Base-by-base conservation (phyloP, 805 yeast genomes). In the Grigorovia yakushimaensis region DNA sequence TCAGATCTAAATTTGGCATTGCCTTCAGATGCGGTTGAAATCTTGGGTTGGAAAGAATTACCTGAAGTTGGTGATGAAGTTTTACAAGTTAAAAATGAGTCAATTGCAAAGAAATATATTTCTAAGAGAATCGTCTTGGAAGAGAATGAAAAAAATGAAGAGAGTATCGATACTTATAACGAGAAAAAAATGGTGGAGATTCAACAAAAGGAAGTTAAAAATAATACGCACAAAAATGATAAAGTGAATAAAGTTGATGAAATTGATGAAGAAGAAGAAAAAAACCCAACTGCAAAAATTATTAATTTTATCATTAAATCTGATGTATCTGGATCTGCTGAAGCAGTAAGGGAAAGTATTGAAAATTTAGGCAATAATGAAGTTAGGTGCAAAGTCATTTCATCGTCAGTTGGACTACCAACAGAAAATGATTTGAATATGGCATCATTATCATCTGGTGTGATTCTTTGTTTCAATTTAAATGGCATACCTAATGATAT, bases 271-370 rank as follows among this genome's bases (percentile, higher is more conserved):
- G 56, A 40, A n/a, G 54, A 52, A 11, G 67, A 60, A 8, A 56
- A 55, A 3, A 55, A 56, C 3, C 50, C 47, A 20, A 49, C 38
- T 39, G 58, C 60, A 5, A 55, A 54, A 24, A 62, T 67, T 13
- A 66, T 78, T 4, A 78, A 79, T 27, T 88, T 82, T 53, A 81
- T 93, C 23, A 71, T 93, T 35, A 88, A 86, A 60, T 85, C 96
- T 0, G 98, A 93, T 66, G 97, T 91, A 1, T 81, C 82, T 54
- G 98, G 98, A 0, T 89, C 98, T 0, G 84, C 86, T 0, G 98
- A 93, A 61, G 98, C 98, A 1, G 84, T 93, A 33, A 74, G 71
- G 37, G 96, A 89, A 62, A 80, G 91, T 55, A 78, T 93, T 43
- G 73, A 74, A 49, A 81, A 81, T 11, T 67, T 93, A n/a, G 97